Base-by-base conservation (phyloP, 768 basidiomycete species). In the Trametes sanguinea region DNA sequence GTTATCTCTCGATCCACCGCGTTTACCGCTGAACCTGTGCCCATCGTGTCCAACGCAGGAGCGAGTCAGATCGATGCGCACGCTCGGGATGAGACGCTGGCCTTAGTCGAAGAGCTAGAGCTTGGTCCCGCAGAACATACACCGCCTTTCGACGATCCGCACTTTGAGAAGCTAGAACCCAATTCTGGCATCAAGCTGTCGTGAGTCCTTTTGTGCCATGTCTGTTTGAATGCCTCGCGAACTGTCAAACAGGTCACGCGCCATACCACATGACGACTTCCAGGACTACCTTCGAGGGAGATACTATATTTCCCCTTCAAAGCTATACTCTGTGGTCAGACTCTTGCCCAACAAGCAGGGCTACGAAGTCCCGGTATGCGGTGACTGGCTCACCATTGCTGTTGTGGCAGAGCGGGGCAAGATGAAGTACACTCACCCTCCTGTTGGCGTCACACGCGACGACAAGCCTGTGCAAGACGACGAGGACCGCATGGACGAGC, bases 361-460 rank as follows among this genome's bases (percentile, higher is more conserved):
- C 16, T 96, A 94, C 72, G 95, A 98, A 47, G 84, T 99, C 1
- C 95, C 96, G 9, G 88, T 98, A 1, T 84, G 85, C 6, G 92
- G 92, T 2, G 97, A 98, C 73, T 98, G 94, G 91, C 83, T 98
- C 44, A 95, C 95, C 6, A 92, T 99, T 50, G 96, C 94, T 2
- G 95, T 98, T 4, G 87, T 99, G 13, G 96, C 95, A 2, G 94
- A 96, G 72, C 85, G 94, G 22, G 88, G 94, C 2, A 88, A 87
- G 6, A 78, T 95, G 70, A 86, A 84, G 65, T 83, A 87, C 66
- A 92, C 81, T 50, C 83, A 82, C 60, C 86, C 88, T 33, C 89
- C 89, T 51, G 84, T 88, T 17, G 73, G 71, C 42, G 71, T 81
- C 11, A 72, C 83, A 6, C 82, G 75, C 35, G 75, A 73, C 10